These are phyloP conservation scores for Rubus parviflorus DNA, from an alignment of 306 rosid genomes.

Conservation along the genomic window DNA sequence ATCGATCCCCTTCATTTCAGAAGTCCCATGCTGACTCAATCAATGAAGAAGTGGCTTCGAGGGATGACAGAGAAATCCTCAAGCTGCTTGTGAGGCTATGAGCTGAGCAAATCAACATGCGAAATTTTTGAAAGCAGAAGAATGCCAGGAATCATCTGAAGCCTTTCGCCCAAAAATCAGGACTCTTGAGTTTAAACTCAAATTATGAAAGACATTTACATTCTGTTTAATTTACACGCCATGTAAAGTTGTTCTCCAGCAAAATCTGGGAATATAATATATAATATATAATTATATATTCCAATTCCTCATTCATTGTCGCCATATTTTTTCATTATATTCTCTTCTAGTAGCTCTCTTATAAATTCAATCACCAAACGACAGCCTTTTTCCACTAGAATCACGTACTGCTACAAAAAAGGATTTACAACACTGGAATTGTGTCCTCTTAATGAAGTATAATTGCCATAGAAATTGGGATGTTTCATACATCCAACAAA, in stretches of 20 bases:
- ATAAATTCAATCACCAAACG: not conserved
- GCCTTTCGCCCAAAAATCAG: not conserved
- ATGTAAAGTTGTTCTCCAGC: not conserved
- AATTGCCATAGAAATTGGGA: too few species aligned
- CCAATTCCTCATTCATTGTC: not conserved
- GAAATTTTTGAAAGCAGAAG: not conserved
- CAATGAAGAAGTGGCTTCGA: too few species aligned
- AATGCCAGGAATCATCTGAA: not conserved
- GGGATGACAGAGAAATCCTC: too few species aligned
- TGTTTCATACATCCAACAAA: too few species aligned
- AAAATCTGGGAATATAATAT: not conserved
- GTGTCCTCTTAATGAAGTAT: too few species aligned
- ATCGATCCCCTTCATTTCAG: not conserved
- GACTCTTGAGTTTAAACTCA: not conserved
- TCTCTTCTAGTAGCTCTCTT: not conserved
- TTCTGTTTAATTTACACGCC: not conserved
- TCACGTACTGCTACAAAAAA: too few species aligned
- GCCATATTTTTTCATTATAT: not conserved
- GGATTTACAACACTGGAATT: too few species aligned
- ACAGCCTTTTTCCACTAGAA: not conserved
- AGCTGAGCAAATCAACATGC: not conserved
- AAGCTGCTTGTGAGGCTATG: not conserved
- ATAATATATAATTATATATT: too few species aligned
- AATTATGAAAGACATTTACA: not conserved
- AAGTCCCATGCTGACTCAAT: not conserved